A percentile compares a stretch with the other conserved stretches of the same genome.
Conservation (phyloP, 2,329 filamentous ascomycete species). For the Claviceps pazoutovae region DNA sequence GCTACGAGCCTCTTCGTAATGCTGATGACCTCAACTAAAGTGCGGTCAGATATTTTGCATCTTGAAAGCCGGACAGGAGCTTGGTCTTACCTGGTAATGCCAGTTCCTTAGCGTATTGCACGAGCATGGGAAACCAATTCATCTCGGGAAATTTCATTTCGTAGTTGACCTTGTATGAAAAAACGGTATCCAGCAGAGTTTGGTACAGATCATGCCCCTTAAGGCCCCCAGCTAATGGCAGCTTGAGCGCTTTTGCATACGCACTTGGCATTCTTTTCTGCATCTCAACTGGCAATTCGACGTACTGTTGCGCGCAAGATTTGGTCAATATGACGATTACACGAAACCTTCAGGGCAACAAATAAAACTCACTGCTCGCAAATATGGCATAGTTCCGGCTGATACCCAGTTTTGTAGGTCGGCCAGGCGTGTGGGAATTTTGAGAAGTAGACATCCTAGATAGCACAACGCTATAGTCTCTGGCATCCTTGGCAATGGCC, state of each 20-base stretch:
- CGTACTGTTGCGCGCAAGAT: slow-evolving; percentile 29
- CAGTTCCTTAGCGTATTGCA: slow-evolving; percentile 56
- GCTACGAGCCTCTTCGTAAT: slow-evolving; percentile 30
- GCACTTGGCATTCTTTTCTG: slow-evolving; percentile 46
- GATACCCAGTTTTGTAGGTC: slow-evolving; percentile 59
- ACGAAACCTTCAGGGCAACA: not conserved
- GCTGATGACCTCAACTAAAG: slow-evolving; percentile 38
- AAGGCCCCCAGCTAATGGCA: slow-evolving; percentile 26
- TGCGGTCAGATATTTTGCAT: slow-evolving; percentile 13
- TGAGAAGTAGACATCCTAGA: slow-evolving; percentile 59
- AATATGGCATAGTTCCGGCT: slow-evolving; percentile 55
- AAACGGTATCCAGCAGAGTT: slow-evolving; percentile 44
- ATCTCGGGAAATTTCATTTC: slow-evolving; percentile 58
- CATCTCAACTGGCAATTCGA: slow-evolving; percentile 49
- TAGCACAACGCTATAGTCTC: slow-evolving; percentile 73
- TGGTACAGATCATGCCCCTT: slow-evolving; percentile 48
- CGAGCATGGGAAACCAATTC: slow-evolving; percentile 54
- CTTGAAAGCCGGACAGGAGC: not conserved
- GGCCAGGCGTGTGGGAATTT: slow-evolving; percentile 60
- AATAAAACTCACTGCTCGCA: slow-evolving; percentile 42
- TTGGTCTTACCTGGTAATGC: slow-evolving; percentile 52
- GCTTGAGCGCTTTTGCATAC: slow-evolving; percentile 47
- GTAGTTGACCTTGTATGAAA: slow-evolving; percentile 54
- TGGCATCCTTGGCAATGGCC: slow-evolving; percentile 50
- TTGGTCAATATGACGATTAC: not conserved